A percentile compares a stretch with the other conserved stretches of the same genome.
These are phyloP conservation scores for Dactylellina drechsleri DNA, from an alignment of 2,329 filamentous ascomycete genomes.

Conservation along the genomic window DNA sequence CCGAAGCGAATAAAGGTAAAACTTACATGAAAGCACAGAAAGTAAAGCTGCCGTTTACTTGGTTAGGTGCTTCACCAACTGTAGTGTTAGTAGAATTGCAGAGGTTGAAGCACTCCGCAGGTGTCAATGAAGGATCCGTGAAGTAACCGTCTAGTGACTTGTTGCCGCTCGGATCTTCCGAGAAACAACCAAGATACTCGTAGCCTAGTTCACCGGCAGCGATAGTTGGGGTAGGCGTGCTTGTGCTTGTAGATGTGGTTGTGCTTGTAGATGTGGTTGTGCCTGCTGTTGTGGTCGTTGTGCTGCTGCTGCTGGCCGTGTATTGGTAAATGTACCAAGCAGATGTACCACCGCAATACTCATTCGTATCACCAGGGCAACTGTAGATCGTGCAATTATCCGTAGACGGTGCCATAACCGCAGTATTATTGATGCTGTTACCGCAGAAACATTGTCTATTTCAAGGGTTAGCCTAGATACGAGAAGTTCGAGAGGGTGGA, in stretches of 20 bases:
- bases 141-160: background rate
- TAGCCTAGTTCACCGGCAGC: background rate
- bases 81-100: constrained; percentile 2
- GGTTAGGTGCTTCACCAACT: background rate
- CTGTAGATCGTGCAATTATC: constrained; percentile 9
- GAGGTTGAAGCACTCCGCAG: constrained; percentile 9
- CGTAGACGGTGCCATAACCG: background rate
- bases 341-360: constrained; percentile 18
- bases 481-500: background rate
- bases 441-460: constrained; percentile 41
- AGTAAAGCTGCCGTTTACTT: constrained; percentile 1
- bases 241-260: background rate
- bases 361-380: constrained; percentile 22
- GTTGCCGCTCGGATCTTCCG: background rate
- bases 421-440: constrained; percentile 2
- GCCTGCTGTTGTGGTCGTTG: constrained; percentile 32
- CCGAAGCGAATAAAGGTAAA: too few species aligned
- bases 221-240: constrained; percentile 1
- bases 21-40: constrained; percentile 32
- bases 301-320: constrained; percentile 3
- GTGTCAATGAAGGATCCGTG: constrained; percentile 8
- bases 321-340: constrained; percentile 23
- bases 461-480: constrained; percentile 5
- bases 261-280: constrained; percentile 34
- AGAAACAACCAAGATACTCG: background rate